Conservation (phyloP, 345 rosid genomes). For the Hypericum perforatum region DNA sequence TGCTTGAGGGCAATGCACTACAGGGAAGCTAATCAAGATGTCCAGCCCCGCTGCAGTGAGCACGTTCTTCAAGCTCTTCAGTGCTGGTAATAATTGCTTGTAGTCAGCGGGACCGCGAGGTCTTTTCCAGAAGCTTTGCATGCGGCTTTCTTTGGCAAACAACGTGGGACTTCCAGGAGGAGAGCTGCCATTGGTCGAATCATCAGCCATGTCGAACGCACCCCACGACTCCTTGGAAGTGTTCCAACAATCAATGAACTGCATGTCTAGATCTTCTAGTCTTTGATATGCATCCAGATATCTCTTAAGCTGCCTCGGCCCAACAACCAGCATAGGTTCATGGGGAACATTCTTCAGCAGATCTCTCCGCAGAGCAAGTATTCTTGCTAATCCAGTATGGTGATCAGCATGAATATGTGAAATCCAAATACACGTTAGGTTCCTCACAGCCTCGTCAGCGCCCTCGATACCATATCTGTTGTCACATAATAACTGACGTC, state of each 20-base stretch:
- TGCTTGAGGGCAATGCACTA: constrained; percentile 90
- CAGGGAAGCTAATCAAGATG: constrained; percentile 72
- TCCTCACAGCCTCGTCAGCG: constrained; percentile 57
- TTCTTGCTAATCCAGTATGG: constrained; percentile 78
- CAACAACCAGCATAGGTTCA: constrained; percentile 72
- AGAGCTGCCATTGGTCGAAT: constrained; percentile 16
- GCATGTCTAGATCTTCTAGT: constrained; percentile 87
- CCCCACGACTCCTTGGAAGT: constrained; percentile 55
- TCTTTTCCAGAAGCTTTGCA: constrained; percentile 68
- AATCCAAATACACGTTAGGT: constrained; percentile 72
- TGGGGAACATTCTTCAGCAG: constrained; percentile 54
- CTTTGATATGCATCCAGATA: constrained; percentile 80
- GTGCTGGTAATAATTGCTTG: constrained; percentile 25
- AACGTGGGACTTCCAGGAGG: constrained; percentile 32
- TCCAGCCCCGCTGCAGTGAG: constrained; percentile 59
- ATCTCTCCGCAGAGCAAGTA: constrained; percentile 69
- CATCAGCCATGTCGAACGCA: constrained; percentile 29
- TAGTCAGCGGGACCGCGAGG: constrained; percentile 42
- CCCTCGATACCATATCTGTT: constrained; percentile 67
- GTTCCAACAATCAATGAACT: constrained; percentile 76
- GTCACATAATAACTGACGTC: constrained; percentile 3
- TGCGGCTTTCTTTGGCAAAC: constrained; percentile 52
- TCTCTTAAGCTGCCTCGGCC: constrained; percentile 64
- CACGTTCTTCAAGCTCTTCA: constrained; percentile 44
- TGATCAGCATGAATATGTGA: constrained; percentile 98